Evolutionary conservation across 345 rosid species (phyloP), one percentile per base, ranked within the genome.

Genomic region (Lepidium sativum): DNA sequence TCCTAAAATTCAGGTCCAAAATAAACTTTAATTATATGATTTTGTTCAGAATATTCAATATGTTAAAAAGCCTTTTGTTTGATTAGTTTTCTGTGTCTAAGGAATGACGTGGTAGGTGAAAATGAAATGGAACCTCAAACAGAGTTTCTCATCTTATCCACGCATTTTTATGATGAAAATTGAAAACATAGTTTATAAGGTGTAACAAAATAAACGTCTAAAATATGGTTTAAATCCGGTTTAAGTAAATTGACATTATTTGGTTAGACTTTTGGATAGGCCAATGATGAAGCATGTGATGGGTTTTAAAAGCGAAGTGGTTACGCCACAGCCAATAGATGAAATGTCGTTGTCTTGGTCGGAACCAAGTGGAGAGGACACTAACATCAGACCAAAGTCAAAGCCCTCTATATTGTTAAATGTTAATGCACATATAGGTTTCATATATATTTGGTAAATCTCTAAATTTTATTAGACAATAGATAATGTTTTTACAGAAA

Each of bases 321-420:
- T 66, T 58, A 72, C 3, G 62, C 55, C 56, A 66, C 49, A 66
- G n/a, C 71, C 76, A 66, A 58, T 66, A 44, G 37, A 52, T 52
- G 72, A 59, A 27, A 59, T 72, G 77, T 72, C 77, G 43, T 14
- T 66, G 51, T 72, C 68, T 35, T 42, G 57, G 68, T 59, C 76
- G 67, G 67, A 27, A 65, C 50, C 50, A 59, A 72, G 76, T 72
- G 76, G 71, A 72, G 77, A 42, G 31, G 25, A 65, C 71, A 66
- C 77, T 59, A 51, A 48, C 34, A 50, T 12, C 64, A 45, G 52
- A 64, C 59, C 54, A 52, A 72, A 66, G 72, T 72, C 77, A 72
- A 72, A 27, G 18, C 65, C 70, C 61, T 58, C 55, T n/a, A 70
- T 45, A 1, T 20, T 47, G 48, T n/a, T n/a, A n/a, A n/a, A n/a